Base-by-base conservation (phyloP, 73 alveolate species). In the Uronychia setigera region DNA sequence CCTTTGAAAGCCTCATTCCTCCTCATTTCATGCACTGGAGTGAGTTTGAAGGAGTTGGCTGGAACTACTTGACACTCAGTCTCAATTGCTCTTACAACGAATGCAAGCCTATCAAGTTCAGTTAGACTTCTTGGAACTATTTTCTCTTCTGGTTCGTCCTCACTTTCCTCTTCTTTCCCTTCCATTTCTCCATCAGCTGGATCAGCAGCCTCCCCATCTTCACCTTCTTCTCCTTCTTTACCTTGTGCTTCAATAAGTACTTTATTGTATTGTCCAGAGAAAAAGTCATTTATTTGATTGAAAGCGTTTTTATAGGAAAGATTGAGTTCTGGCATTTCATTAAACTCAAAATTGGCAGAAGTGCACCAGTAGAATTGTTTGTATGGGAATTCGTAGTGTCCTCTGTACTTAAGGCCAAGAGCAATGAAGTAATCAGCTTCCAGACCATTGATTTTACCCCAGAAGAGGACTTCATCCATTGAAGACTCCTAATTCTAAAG, bases 341-440 rank as follows among this genome's bases (percentile, higher is more conserved):
- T 88, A 85, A 97, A 97, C 58, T 87, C 89, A 86, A 58, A 96
- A 82, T 96, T 93, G 32, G 81, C 92, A 0, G 96, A 86, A 35
- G 97, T 91, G 34, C 97, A 78, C 90, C 95, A 97, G 93, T 80
- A 97, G 92, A 96, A 97, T 84, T 92, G 85, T 86, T 96, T 96
- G 76, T 80, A 79, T 32, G 99, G 99, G 91, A 97, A 97, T 74
- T 96, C 99, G 82, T 94, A 94, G 86, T 93, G 81, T 31, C 95
- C 90, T 59, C 80, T 76, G 90, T 67, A 95, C 19, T 30, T 57
- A 26, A 94, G 59, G 32, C 96, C 97, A 74, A 95, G 76, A 75
- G 99, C 99, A 29, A 95, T 87, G 87, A 84, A 97, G 94, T 97
- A 97, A 78, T 97, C 99, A 81, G 85, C 81, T 59, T 91, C 88